phyloP scores from a whole-genome alignment of 805 yeast genomes.

The Danielia reshetovae region DNA sequence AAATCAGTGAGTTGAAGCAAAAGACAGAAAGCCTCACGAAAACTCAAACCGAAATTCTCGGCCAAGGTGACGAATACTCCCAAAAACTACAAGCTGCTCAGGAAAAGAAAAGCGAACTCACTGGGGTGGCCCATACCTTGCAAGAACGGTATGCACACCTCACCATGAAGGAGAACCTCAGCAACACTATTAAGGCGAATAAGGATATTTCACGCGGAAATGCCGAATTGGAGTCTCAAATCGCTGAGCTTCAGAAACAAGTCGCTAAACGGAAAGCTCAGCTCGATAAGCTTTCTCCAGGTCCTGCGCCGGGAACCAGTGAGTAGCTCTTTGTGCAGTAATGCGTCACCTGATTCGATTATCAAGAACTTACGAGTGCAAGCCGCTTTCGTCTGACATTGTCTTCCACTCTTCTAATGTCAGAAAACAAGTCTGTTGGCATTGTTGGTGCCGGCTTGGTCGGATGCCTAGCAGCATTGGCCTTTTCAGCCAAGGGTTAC shows the following conservation, averaged over 20 bases:
- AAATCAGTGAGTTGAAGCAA: constrained; percentile 23
- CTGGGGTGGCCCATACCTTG: constrained; percentile 12
- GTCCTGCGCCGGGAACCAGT: no score
- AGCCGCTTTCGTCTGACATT: no score
- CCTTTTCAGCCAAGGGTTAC: constrained; percentile 68
- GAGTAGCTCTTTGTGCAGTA: no score
- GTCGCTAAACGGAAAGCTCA: constrained; percentile 15
- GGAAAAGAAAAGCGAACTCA: constrained; percentile 17
- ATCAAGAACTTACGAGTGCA: no score
- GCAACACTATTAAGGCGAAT: constrained; percentile 38
- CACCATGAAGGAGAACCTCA: constrained; percentile 36
- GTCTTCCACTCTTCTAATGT: no score
- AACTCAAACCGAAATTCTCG: constrained; percentile 35
- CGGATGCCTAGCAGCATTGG: constrained; percentile 82
- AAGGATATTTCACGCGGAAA: constrained; percentile 33
- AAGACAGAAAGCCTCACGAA: constrained; percentile 27
- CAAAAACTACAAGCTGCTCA: constrained; percentile 19
- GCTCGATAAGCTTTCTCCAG: not conserved
- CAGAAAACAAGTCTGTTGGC: no score
- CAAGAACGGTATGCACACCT: constrained; percentile 26
- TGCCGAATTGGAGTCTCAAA: constrained; percentile 31
- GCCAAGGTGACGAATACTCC: constrained; percentile 28
- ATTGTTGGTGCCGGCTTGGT: constrained; percentile 90
- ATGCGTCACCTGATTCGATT: no score
- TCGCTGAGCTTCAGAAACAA: constrained; percentile 20